These are phyloP conservation scores for Pestalotiopsis fici DNA, from an alignment of 2,329 filamentous ascomycete species.

Conservation along the genomic window DNA sequence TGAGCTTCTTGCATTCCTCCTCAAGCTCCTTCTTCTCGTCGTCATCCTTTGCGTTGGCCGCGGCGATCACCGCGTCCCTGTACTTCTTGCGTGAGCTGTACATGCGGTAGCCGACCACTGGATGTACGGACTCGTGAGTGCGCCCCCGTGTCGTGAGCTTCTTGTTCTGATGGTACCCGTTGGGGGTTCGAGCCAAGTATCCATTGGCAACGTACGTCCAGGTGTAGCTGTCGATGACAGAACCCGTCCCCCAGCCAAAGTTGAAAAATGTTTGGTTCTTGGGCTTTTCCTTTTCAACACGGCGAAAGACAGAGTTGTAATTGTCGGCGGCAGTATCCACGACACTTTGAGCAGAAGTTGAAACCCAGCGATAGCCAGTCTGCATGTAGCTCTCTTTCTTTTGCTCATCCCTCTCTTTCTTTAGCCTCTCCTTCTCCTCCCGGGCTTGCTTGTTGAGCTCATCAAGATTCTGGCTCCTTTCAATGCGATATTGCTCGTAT, in stretches of 20 bases:
- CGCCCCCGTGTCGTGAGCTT: not conserved
- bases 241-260: constrained; percentile 15
- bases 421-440: not conserved
- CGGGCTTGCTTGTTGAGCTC: not conserved
- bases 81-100: not conserved
- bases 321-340: not conserved
- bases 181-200: constrained; percentile 2
- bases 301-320: not conserved
- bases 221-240: constrained; percentile 12
- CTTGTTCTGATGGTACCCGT: not conserved
- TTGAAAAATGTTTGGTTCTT: not conserved
- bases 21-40: not conserved
- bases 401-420: not conserved
- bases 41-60: not conserved
- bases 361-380: not conserved
- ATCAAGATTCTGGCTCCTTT: not conserved
- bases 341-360: not conserved
- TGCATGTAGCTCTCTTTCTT: not conserved
- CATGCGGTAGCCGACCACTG: constrained; percentile 11
- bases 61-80: not conserved
- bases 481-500: not conserved
- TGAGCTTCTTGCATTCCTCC: not conserved
- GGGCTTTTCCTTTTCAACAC: not conserved
- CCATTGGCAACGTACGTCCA: constrained; percentile 8
- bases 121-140: constrained; percentile 13